Conservation (phyloP, 2,329 filamentous ascomycete genomes). For the Drechslerella dactyloides region DNA sequence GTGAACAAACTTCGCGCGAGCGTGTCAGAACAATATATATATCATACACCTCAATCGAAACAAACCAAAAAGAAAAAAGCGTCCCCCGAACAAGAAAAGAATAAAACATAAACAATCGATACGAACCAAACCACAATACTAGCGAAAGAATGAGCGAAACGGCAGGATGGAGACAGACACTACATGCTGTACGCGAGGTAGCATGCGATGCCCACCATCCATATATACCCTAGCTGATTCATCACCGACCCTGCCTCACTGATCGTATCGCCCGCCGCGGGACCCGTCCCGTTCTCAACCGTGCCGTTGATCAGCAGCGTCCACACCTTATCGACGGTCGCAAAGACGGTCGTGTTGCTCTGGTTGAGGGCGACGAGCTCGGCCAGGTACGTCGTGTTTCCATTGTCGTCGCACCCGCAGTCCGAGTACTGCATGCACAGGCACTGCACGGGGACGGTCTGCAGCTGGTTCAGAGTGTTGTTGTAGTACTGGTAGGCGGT, state of each 20-base stretch:
- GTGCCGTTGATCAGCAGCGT: constrained; percentile 76
- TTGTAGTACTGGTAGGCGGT: constrained; percentile 67
- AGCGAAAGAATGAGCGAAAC: constrained; percentile 1
- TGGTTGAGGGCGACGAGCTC: constrained; percentile 67
- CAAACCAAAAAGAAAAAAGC: too few species aligned
- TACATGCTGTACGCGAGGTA: constrained; percentile 43
- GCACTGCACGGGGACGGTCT: constrained; percentile 68
- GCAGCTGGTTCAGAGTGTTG: constrained; percentile 61
- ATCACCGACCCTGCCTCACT: constrained; percentile 6
- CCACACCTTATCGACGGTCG: constrained; percentile 67
- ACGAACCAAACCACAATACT: constrained; percentile 1
- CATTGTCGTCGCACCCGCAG: constrained; percentile 75
- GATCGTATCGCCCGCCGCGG: constrained; percentile 55
- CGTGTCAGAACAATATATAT: too few species aligned
- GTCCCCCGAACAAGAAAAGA: too few species aligned
- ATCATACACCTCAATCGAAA: too few species aligned
- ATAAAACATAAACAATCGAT: background rate
- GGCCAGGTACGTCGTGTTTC: constrained; percentile 66
- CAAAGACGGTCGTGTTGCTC: constrained; percentile 68
- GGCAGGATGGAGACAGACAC: background rate
- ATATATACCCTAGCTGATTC: constrained; percentile 35
- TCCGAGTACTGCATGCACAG: constrained; percentile 65
- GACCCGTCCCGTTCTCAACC: constrained; percentile 71
- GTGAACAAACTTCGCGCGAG: too few species aligned
- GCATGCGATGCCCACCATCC: constrained; percentile 33